Evolutionary conservation across 2,329 filamentous ascomycete species (phyloP), one percentile per base, ranked within the genome.

Genomic region (Lecanoromycetidae sp.): DNA sequence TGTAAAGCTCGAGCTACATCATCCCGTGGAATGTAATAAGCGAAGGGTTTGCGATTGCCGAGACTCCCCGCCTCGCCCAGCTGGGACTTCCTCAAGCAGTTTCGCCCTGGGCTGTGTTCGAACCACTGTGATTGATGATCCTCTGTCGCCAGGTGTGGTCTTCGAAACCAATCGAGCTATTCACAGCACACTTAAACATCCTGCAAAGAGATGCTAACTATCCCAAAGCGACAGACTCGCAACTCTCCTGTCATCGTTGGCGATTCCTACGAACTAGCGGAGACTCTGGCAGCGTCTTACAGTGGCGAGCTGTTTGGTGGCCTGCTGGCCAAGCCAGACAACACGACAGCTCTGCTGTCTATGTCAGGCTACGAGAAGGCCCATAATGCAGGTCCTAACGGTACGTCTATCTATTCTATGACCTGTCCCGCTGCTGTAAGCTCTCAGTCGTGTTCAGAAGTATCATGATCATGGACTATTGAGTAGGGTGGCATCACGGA

Each of bases 341-440:
- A 15, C 30, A 12, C 26, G 26, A 27, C 42, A 35, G 52, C 48
- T 27, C 26, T 53, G 48, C 46, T 53, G 49, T 50, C 53, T 43
- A 55, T 55, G 53, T 55, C 53, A 36, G 40, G 44, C n/a, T 52
- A 46, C 44, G 49, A 44, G 17, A 55, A 44, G 27, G n/a, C 39
- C 17, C n/a, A 17, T 9, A 29, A 30, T 30, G n/a, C 40, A 15
- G 39, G 34, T 15, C 8, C 36, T 8, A 40, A 47, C 36, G 50
- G 52, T 54, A 17, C 13, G 50, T 45, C 26, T 20, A n/a, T 9
- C 29, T 17, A n/a, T 26, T 32, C 23, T 25, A n/a, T 19, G 44
- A 27, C 36, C 25, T 6, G 15, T n/a, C 19, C 4, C 9, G 17
- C 36, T 26, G 20, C 12, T 22, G 22, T 9, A 40, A 4, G 4